A percentile compares a stretch with the other conserved stretches of the same genome.
Evolutionary conservation across 768 basidiomycete genomes (phyloP).

Genomic region (Dendrothele bispora): DNA sequence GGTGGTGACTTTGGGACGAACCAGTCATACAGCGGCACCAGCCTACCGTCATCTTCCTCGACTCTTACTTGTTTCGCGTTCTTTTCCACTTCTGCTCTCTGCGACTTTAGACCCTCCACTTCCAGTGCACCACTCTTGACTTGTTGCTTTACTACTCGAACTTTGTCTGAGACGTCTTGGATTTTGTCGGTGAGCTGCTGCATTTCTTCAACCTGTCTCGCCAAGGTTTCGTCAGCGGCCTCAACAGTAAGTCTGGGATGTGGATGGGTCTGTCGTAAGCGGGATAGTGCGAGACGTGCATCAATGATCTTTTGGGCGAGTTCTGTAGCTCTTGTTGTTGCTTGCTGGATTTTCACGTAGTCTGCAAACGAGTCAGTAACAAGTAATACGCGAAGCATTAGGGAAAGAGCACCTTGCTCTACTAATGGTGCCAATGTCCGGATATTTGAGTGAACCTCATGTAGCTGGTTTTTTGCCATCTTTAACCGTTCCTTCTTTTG

Average conservation of each 20-base stretch:
- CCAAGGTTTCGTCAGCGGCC: slow-evolving; percentile 71
- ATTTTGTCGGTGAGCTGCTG: slow-evolving; percentile 70
- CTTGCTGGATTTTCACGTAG: slow-evolving; percentile 53
- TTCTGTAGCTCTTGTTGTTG: slow-evolving; percentile 52
- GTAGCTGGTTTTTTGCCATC: slow-evolving; percentile 59
- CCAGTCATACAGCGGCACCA: slow-evolving; percentile 72
- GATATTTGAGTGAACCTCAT: slow-evolving; percentile 63
- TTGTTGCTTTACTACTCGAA: slow-evolving; percentile 56
- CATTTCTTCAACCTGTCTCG: slow-evolving; percentile 78
- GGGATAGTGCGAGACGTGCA: slow-evolving; percentile 74
- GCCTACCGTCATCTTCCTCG: slow-evolving; percentile 63
- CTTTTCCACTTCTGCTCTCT: slow-evolving; percentile 71
- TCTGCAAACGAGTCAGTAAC: slow-evolving; percentile 36
- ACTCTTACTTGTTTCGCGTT: slow-evolving; percentile 56
- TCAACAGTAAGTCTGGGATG: slow-evolving; percentile 77
- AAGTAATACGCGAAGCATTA: neutral
- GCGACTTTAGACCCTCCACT: slow-evolving; percentile 56
- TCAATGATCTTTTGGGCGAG: slow-evolving; percentile 81
- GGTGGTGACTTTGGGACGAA: too few relatives aligned
- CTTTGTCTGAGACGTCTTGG: slow-evolving; percentile 47
- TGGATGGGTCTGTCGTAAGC: slow-evolving; percentile 80
- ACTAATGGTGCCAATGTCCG: slow-evolving; percentile 63
- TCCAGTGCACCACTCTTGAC: slow-evolving; percentile 58
- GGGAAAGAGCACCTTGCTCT: slow-evolving; percentile 51
- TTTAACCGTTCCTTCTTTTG: slow-evolving; percentile 72